Percentiles rank a stretch among this genome's conserved stretches.
These are phyloP conservation scores for Dothistroma pini DNA, from an alignment of 2,329 filamentous ascomycete genomes.

Conservation along the genomic window DNA sequence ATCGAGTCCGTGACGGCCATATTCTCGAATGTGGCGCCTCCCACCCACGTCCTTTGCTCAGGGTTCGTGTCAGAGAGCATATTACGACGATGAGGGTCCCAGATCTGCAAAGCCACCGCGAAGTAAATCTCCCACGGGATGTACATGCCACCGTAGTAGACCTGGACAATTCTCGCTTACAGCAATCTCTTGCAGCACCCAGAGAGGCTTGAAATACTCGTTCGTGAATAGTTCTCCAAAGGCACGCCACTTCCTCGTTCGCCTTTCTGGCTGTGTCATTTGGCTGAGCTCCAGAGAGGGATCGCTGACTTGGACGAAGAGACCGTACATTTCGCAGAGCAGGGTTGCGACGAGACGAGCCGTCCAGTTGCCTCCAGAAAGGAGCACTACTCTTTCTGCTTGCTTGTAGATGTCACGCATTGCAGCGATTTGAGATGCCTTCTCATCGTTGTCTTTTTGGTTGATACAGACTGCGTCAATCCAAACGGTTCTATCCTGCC, in stretches of 20 bases:
- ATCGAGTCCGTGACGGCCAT: too few relatives aligned
- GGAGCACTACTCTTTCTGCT: neutral
- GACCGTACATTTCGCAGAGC: too few relatives aligned
- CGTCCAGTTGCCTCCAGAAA: neutral
- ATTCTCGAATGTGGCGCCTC: too few relatives aligned
- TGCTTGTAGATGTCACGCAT: neutral
- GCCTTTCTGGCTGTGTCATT: neutral
- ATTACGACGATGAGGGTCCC: too few relatives aligned
- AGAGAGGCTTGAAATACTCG: neutral
- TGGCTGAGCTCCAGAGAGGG: neutral
- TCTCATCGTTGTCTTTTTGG: neutral
- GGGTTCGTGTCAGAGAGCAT: too few relatives aligned
- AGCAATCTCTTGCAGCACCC: neutral
- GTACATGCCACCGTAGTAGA: neutral
- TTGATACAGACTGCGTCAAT: neutral
- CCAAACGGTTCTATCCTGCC: neutral
- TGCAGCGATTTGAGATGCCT: neutral
- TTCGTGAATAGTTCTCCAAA: neutral
- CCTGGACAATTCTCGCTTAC: neutral
- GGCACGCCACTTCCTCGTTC: neutral
- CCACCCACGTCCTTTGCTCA: too few relatives aligned
- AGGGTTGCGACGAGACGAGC: neutral
- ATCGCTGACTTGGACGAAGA: neutral
- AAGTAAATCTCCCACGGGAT: neutral
- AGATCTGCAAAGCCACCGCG: neutral